Base-by-base conservation (phyloP, 116 monocot genomes). In the Cymodocea nodosa region DNA sequence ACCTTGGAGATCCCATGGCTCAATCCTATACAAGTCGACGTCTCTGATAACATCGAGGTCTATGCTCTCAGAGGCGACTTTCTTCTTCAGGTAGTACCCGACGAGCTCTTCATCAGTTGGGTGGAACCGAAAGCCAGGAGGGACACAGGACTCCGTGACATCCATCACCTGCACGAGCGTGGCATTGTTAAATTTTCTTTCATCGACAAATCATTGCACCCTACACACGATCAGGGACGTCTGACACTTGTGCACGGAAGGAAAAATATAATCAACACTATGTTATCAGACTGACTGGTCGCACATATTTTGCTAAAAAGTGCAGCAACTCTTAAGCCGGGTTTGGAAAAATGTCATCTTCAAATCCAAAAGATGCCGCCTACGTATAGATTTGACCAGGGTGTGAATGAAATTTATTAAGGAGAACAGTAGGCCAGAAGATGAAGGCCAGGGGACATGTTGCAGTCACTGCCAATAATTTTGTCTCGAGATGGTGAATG, bases 1-100 rank as follows among this genome's bases (percentile, higher is more conserved):
- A 78, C 78, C 78, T 73, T 52, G 78, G 36, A 78, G 73, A 65
- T 79, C 79, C 73, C 74, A 79, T 59, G 79, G 79, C 24, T 79
- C 74, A 58, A 74, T 70, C 23, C 70, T 52, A 59, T 79, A 74
- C 15, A 79, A 52, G 37, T 79, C 79, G 19, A 79, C 60, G 59
- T 79, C 74, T 44, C 70, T 58, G 58, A 79, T 79, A 52, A 79
- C 70, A 48, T 73, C 73, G 17, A 79, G 70, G 35, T 73, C 78
- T 22, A 78, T 73, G 52, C 63, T 68, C 63, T 73, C 62, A 12
- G 73, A 78, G 7, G 73, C 78, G 20, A 78, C 58, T 68, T 73
- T 79, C 74, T 79, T 79, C 74, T 65, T 70, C n/a, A 79, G 79
- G 69, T 74, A 74, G 36, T 74, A 74, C 9, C 73, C 79, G 11